phyloP scores from a whole-genome alignment of 176 grass and related monocot species.

The Leersia perrieri region DNA sequence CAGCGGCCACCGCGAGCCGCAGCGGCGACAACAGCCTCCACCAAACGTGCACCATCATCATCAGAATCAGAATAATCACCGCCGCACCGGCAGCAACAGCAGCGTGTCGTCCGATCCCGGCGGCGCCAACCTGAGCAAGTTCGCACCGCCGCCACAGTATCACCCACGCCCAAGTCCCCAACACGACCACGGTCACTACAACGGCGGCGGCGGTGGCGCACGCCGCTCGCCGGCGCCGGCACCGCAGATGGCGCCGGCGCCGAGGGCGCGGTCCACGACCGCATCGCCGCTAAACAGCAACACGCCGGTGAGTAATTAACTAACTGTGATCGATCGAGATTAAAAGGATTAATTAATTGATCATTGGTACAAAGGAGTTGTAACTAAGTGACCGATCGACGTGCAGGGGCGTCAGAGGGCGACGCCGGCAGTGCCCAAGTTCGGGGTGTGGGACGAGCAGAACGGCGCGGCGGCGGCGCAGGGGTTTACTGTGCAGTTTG shows the following conservation, averaged over 20 bases:
- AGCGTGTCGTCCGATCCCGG: constrained; percentile 19
- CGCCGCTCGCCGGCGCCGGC: neutral
- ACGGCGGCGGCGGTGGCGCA: neutral
- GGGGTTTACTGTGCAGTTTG: constrained; percentile 71
- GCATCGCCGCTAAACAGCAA: constrained; percentile 30
- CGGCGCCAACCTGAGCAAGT: constrained; percentile 36
- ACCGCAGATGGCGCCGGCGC: neutral
- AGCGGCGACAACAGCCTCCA: neutral
- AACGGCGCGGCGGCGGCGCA: constrained; percentile 29
- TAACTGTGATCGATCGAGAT: no score
- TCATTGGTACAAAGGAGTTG: no score
- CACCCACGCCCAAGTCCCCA: neutral
- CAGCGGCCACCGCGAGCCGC: neutral
- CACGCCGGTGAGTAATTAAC: constrained; percentile 19
- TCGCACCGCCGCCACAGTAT: constrained; percentile 55
- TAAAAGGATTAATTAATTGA: no score
- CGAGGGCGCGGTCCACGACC: constrained; percentile 31
- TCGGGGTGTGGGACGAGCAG: constrained; percentile 68
- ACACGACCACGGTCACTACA: neutral
- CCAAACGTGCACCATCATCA: neutral
- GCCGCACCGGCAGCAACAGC: constrained; percentile 25
- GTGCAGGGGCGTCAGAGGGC: constrained; percentile 37
- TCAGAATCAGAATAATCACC: no score
- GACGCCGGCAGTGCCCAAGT: constrained; percentile 52
- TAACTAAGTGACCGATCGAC: no score